These are phyloP conservation scores for Bipolaris zeicola DNA, from an alignment of 2,329 filamentous ascomycete genomes.

Conservation along the genomic window DNA sequence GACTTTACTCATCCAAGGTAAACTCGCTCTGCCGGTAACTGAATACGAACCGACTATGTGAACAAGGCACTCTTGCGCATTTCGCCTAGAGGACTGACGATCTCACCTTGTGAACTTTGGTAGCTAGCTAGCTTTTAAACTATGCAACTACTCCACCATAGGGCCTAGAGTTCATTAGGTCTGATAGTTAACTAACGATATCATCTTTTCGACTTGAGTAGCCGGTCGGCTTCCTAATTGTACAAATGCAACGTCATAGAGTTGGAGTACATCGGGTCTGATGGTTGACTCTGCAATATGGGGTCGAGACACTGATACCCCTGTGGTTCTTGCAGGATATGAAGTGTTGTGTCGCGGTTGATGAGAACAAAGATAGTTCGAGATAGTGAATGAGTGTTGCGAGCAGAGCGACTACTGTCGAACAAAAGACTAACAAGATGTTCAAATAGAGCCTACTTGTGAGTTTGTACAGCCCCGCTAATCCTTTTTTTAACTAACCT, in stretches of 20 bases:
- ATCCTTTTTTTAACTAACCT: background rate
- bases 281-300: background rate
- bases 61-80: no score
- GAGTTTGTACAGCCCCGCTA: background rate
- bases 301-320: background rate
- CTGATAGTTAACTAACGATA: background rate
- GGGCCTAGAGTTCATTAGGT: background rate
- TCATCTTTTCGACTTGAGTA: background rate
- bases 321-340: background rate
- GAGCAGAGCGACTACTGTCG: background rate
- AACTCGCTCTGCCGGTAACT: no score
- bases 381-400: background rate
- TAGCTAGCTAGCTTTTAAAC: background rate
- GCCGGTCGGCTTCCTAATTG: background rate
- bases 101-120: background rate
- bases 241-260: background rate
- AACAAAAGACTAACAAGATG: constrained; percentile 1
- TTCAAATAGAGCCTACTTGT: background rate
- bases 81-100: background rate
- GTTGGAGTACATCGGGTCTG: background rate
- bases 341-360: background rate
- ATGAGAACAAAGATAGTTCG: background rate
- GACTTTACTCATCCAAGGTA: no score
- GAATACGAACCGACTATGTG: no score
- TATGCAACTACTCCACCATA: background rate